Evolutionary conservation across 2,329 filamentous ascomycete species (phyloP).

Genomic region (Aspergillus uvarum): DNA sequence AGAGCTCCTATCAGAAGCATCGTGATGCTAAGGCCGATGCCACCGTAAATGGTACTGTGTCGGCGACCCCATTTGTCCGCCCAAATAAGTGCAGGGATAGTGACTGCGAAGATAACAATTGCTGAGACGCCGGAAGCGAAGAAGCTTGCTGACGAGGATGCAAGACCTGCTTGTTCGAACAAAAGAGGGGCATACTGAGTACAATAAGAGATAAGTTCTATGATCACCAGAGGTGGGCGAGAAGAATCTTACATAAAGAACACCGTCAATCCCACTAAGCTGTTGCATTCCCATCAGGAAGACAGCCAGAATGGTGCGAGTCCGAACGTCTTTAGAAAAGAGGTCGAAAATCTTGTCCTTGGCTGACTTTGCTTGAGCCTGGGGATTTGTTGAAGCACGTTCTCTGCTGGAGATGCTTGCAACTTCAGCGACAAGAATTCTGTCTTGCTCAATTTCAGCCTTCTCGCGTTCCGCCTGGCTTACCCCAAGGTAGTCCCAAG

Average conservation of each 20-base stretch:
- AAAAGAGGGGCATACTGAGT: slow-evolving; percentile 59
- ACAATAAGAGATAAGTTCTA: background rate
- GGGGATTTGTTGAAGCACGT: background rate
- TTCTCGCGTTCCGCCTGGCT: slow-evolving; percentile 50
- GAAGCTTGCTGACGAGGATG: slow-evolving; percentile 55
- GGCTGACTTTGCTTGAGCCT: slow-evolving; percentile 8
- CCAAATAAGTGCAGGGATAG: slow-evolving; percentile 56
- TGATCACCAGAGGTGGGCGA: background rate
- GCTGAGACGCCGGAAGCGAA: slow-evolving; percentile 62
- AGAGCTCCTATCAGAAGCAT: slow-evolving; percentile 38
- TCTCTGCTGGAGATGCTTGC: slow-evolving; percentile 6
- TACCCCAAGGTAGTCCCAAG: slow-evolving; percentile 47
- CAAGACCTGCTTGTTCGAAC: slow-evolving; percentile 60
- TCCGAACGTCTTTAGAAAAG: slow-evolving; percentile 46
- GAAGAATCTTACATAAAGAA: slow-evolving; percentile 54
- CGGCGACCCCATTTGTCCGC: slow-evolving; percentile 60
- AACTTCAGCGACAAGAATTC: slow-evolving; percentile 2
- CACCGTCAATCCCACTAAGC: slow-evolving; percentile 61
- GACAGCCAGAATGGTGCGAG: slow-evolving; percentile 52
- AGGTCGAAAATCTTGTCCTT: slow-evolving; percentile 30
- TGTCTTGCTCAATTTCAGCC: slow-evolving; percentile 40
- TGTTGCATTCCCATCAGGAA: slow-evolving; percentile 62
- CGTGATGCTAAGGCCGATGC: slow-evolving; percentile 48
- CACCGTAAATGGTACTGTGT: slow-evolving; percentile 55
- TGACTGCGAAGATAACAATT: slow-evolving; percentile 58